Evolutionary conservation across 2,329 filamentous ascomycete genomes (phyloP).

Genomic region (Aspergillus ibericus): DNA sequence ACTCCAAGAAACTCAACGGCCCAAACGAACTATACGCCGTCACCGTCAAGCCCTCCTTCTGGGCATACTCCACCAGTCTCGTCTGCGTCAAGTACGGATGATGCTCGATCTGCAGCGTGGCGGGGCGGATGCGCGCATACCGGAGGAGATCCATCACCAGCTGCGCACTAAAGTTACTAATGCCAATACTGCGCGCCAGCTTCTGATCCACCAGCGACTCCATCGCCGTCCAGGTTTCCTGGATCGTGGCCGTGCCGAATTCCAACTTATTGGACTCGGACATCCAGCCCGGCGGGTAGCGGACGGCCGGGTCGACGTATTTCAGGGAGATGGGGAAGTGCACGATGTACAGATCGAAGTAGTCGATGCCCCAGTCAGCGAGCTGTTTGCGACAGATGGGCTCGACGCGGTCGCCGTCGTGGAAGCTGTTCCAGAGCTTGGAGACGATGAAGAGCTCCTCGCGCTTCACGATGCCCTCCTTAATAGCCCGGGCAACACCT

Average conservation of each 20-base stretch:
- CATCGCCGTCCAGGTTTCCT: slow-evolving; percentile 81
- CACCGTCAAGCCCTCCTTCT: slow-evolving; percentile 68
- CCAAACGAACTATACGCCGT: slow-evolving; percentile 86
- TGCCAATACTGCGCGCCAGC: slow-evolving; percentile 71
- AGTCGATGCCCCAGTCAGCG: slow-evolving; percentile 79
- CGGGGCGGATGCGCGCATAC: slow-evolving; percentile 72
- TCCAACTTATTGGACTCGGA: slow-evolving; percentile 63
- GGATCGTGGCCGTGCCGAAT: slow-evolving; percentile 67
- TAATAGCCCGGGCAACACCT: slow-evolving; percentile 75
- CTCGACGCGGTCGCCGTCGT: slow-evolving; percentile 74
- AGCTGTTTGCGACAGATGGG: slow-evolving; percentile 75
- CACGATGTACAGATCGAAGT: slow-evolving; percentile 86
- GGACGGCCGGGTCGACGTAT: slow-evolving; percentile 76
- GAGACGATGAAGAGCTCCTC: slow-evolving; percentile 89
- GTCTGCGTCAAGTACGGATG: slow-evolving; percentile 83
- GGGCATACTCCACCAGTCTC: slow-evolving; percentile 67
- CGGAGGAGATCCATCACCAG: slow-evolving; percentile 76
- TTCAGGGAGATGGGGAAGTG: slow-evolving; percentile 87
- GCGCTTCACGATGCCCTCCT: slow-evolving; percentile 77
- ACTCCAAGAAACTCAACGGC: slow-evolving; percentile 74
- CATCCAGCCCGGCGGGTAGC: slow-evolving; percentile 78
- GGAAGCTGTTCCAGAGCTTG: slow-evolving; percentile 93
- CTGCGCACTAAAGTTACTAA: slow-evolving; percentile 80
- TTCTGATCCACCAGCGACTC: slow-evolving; percentile 69
- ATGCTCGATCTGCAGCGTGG: slow-evolving; percentile 84